A percentile compares a stretch with the other conserved stretches of the same genome.
phyloP scores from a whole-genome alignment of 768 basidiomycete genomes.

The Psilocybe subaeruginosa region DNA sequence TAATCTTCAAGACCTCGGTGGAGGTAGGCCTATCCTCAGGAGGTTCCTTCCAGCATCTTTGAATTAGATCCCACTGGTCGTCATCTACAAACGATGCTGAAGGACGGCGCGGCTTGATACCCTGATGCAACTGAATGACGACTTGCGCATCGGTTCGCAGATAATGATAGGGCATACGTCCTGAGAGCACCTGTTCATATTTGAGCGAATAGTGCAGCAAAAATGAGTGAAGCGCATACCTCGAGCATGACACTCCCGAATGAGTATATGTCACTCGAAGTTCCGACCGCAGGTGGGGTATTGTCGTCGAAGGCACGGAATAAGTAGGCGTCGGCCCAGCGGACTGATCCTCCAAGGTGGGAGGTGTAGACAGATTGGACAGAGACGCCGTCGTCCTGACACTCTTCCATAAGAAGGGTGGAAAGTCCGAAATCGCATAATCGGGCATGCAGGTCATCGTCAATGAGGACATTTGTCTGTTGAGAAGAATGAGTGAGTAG shows the following conservation, averaged over 20 bases:
- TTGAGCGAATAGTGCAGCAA: not conserved
- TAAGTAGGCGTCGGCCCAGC: constrained; percentile 49
- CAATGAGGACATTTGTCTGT: constrained; percentile 51
- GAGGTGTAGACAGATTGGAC: constrained; percentile 28
- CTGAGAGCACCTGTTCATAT: constrained; percentile 35
- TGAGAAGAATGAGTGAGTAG: constrained; percentile 7
- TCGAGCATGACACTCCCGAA: constrained; percentile 49
- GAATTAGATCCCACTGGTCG: constrained; percentile 43
- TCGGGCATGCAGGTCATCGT: constrained; percentile 41
- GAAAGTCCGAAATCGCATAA: constrained; percentile 53
- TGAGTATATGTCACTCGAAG: constrained; percentile 47
- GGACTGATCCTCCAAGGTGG: constrained; percentile 45
- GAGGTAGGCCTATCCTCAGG: constrained; percentile 32
- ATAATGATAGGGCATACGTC: constrained; percentile 45
- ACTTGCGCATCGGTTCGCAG: constrained; percentile 39
- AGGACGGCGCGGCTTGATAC: constrained; percentile 42
- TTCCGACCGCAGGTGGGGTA: constrained; percentile 24
- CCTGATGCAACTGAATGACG: constrained; percentile 43
- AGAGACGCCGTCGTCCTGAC: constrained; percentile 30
- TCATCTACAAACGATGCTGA: constrained; percentile 39
- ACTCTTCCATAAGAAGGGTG: constrained; percentile 34
- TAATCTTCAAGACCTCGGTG: constrained; percentile 21
- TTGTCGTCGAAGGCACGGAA: constrained; percentile 37
- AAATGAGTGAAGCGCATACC: constrained; percentile 23
- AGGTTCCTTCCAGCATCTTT: constrained; percentile 41